Percentiles rank a stretch among this genome's conserved stretches.
Conservation (phyloP, 768 basidiomycete species). For the Tulasnella sp. region DNA sequence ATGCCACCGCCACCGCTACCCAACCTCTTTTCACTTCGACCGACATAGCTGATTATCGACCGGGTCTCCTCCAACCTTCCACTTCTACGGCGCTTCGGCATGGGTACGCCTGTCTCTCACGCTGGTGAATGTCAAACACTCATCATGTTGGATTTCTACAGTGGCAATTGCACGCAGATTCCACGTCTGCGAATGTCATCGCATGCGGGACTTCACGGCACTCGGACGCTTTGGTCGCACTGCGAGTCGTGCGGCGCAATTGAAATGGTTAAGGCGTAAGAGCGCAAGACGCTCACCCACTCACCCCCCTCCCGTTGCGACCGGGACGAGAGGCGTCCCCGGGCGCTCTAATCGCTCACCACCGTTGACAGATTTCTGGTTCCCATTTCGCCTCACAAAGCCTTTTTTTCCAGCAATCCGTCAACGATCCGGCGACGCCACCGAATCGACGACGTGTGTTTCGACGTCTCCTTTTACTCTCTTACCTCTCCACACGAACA, state of each 20-base stretch:
- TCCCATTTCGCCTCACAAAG: too few relatives aligned
- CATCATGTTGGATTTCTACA: background rate
- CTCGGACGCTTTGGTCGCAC: constrained; percentile 15
- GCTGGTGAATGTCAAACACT: background rate
- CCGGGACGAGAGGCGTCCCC: too few relatives aligned
- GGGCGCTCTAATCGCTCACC: too few relatives aligned
- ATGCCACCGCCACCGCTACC: constrained; percentile 32
- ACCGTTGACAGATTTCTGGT: too few relatives aligned
- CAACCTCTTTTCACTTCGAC: background rate
- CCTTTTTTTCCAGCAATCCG: too few relatives aligned
- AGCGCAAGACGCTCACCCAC: too few relatives aligned
- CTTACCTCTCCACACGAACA: too few relatives aligned
- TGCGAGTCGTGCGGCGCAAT: constrained; percentile 16
- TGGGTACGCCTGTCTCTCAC: background rate
- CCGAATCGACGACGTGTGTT: too few relatives aligned
- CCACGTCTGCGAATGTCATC: constrained; percentile 15
- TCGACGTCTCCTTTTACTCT: too few relatives aligned
- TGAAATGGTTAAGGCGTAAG: too few relatives aligned
- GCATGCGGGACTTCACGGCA: constrained; percentile 9
- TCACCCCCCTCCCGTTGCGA: too few relatives aligned
- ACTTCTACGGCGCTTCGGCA: background rate
- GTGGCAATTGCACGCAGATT: constrained; percentile 13
- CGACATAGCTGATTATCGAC: background rate
- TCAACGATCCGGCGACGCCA: too few relatives aligned
- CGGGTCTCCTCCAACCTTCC: constrained; percentile 2